These are phyloP conservation scores for Linderina pennispora DNA, from an alignment of 192 early-diverging fungal species.

Conservation along the genomic window DNA sequence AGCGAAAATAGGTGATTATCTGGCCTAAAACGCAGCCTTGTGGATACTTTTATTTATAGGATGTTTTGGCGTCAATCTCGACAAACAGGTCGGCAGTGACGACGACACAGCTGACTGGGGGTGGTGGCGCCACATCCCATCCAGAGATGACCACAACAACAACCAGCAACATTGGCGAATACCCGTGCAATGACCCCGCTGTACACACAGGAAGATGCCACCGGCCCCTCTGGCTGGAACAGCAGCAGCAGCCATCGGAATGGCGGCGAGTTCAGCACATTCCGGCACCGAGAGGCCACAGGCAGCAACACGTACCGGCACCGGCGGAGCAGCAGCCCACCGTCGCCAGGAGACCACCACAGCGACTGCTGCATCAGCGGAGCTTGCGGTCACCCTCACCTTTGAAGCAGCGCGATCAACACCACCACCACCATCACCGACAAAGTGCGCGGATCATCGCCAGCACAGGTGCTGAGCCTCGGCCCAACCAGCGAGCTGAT, in stretches of 20 bases:
- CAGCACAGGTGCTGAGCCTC: too few species aligned
- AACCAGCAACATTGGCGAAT: too few species aligned
- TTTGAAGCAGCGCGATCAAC: not conserved
- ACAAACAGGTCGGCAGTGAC: slow-evolving; percentile 5
- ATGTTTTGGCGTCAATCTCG: slow-evolving; percentile 18
- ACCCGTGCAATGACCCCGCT: slow-evolving; percentile 43
- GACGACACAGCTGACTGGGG: not conserved
- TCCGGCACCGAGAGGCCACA: not conserved
- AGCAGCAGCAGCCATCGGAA: slow-evolving; percentile 5
- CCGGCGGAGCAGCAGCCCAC: slow-evolving; percentile 37
- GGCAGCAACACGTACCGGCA: slow-evolving; percentile 1
- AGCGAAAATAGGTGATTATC: too few species aligned
- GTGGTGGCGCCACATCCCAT: too few species aligned
- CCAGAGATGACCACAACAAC: too few species aligned
- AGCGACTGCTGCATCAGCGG: slow-evolving; percentile 9
- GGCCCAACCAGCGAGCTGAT: not conserved
- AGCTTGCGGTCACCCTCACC: slow-evolving; percentile 20
- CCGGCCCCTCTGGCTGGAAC: slow-evolving; percentile 4
- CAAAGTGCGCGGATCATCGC: too few species aligned
- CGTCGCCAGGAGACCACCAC: slow-evolving; percentile 10
- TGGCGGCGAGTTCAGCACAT: too few species aligned
- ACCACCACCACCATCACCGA: not conserved
- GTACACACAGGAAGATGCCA: slow-evolving; percentile 41
- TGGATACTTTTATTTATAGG: slow-evolving; percentile 8
- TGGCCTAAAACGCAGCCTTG: too few species aligned